A percentile compares a stretch with the other conserved stretches of the same genome.
These are phyloP conservation scores for Geotrichum fermentans DNA, from an alignment of 1,139 yeast species.

Conservation along the genomic window DNA sequence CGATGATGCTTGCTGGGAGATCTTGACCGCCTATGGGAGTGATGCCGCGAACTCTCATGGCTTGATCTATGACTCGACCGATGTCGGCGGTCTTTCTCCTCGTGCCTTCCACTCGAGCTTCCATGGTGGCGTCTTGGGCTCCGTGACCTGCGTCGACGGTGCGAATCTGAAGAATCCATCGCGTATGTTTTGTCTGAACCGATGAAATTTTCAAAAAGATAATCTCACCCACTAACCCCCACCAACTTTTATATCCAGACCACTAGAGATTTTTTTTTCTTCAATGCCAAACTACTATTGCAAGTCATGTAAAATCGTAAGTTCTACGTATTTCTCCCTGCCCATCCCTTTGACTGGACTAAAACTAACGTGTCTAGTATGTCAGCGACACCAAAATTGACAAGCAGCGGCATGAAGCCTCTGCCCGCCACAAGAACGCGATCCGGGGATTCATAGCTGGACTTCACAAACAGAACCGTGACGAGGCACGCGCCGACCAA, in stretches of 20 bases:
- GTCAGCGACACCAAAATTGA: slow-evolving; percentile 43
- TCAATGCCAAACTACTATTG: slow-evolving; percentile 41
- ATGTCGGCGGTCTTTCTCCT: neutral
- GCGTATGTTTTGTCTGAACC: neutral
- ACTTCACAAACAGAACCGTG: slow-evolving; percentile 36
- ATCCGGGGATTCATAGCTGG: slow-evolving; percentile 33
- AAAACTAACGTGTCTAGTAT: slow-evolving; percentile 32
- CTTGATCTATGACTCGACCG: neutral
- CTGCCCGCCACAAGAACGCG: slow-evolving; percentile 38
- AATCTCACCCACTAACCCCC: neutral
- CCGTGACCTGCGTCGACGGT: slow-evolving; percentile 9
- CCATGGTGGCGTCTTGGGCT: slow-evolving; percentile 18
- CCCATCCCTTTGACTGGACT: slow-evolving; percentile 15
- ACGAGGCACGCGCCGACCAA: slow-evolving; percentile 27
- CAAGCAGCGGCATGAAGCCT: slow-evolving; percentile 40
- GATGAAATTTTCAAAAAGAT: neutral
- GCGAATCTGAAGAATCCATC: neutral
- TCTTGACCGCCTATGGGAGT: slow-evolving; percentile 2
- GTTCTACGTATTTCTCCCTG: slow-evolving; percentile 24
- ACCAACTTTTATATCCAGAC: neutral
- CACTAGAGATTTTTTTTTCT: neutral
- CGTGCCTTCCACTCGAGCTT: slow-evolving; percentile 14
- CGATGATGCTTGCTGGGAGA: slow-evolving; percentile 15
- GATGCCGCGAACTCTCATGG: slow-evolving; percentile 6
- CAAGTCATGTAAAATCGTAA: slow-evolving; percentile 32